Base-by-base conservation (phyloP, 345 rosid genomes). In the Mangifera indica region DNA sequence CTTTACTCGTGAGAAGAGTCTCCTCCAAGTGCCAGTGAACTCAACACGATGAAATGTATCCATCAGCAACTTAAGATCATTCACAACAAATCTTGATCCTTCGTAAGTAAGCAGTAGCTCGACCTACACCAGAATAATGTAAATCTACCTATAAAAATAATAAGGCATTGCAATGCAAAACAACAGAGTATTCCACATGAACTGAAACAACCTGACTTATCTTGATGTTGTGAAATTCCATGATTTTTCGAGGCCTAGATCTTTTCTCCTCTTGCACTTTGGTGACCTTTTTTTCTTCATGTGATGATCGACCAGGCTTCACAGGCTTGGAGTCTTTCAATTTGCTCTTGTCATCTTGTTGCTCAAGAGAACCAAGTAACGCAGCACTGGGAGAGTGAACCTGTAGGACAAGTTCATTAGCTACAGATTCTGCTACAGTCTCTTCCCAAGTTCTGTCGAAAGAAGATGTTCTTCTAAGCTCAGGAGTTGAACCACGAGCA, bases 1-100 rank as follows among this genome's bases (percentile, higher is more conserved):
- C 86, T 95, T 95, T 51, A 95, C 99, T 67, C 98, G 89, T 45
- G 99, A 93, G 81, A 93, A 93, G n/a, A 95, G 84, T 78, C 91
- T 88, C 80, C 98, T 93, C 99, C 99, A 93, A 21, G 96, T 93
- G 66, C 98, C 98, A 61, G 90, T 88, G 77, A 95, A 91, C 85
- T 89, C 97, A 32, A 66, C 85, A 5, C 91, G 91, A 73, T 91
- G 92, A 82, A 89, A 93, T 24, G 98, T 91, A 85, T 95, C 99
- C 97, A 95, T 95, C 78, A 93, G 84, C 79, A 95, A 73, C 82
- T 96, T 93, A 48, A 96, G 94, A 82, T 96, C 99, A 76, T 93
- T 93, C 63, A 96, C 94, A 77, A 89, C 97, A 84, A 90, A 92
- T 81, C 96, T 87, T 44, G 97, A 90, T 62, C 99, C 96, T 79